phyloP scores from a whole-genome alignment of 169 alveolate genomes.

The Eimeria brunetti region DNA sequence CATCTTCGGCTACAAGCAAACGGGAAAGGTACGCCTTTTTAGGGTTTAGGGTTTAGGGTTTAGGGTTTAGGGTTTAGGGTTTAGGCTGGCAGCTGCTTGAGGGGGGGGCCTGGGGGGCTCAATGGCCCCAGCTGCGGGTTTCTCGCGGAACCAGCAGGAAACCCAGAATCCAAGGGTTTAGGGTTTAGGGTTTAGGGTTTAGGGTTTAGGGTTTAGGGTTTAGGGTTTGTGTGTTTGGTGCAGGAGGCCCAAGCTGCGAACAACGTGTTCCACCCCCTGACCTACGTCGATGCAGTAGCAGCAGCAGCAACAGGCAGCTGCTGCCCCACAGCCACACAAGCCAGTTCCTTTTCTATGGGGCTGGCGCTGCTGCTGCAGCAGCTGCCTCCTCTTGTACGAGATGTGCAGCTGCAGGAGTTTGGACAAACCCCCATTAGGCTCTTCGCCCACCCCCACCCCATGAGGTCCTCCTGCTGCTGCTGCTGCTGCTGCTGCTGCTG shows the following conservation, averaged over 20 bases:
- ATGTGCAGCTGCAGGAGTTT: conserved; percentile 87
- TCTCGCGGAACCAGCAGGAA: too few relatives aligned
- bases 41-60: neutral
- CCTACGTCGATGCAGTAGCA: conserved; percentile 85
- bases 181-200: neutral
- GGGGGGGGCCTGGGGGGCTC: too few relatives aligned
- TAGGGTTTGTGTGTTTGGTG: neutral
- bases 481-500: conserved; percentile 4
- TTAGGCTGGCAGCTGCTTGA: neutral
- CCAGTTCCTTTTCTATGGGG: neutral
- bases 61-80: conserved; percentile 7
- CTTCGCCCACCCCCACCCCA: conserved; percentile 90
- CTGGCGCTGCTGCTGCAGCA: conserved; percentile 81
- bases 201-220: neutral
- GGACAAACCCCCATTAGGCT: conserved; percentile 94
- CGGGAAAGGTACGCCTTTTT: conserved; percentile 86
- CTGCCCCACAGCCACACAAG: conserved; percentile 67
- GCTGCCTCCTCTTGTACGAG: conserved; percentile 88
- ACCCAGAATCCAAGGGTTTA: too few relatives aligned
- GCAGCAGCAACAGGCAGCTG: conserved; percentile 82
- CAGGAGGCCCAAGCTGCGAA: conserved; percentile 80
- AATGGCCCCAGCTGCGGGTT: too few relatives aligned
- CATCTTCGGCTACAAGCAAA: conserved; percentile 96
- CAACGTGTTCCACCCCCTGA: conserved; percentile 93
- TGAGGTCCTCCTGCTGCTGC: conserved; percentile 67